Evolutionary conservation across 768 basidiomycete genomes (phyloP), one percentile per base, ranked within the genome.

Genomic region (Rhizopogon salebrosus): DNA sequence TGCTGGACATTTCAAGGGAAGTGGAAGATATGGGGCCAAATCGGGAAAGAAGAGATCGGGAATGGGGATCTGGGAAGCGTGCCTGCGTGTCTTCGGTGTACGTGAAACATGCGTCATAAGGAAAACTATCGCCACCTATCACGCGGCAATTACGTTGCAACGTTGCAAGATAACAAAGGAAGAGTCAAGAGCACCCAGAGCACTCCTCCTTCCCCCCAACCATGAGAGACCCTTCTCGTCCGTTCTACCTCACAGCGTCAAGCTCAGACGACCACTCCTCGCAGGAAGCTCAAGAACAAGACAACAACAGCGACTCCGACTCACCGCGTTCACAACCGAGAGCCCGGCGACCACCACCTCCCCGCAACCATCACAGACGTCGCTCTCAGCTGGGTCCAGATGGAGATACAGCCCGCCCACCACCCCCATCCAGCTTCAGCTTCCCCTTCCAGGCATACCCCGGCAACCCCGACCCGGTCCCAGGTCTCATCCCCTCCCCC

Each of bases 401-500:
- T 34, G 31, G 31, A 3, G 31, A 13, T 1, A 6, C 2, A 6
- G 3, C 27, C 8, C 27, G 8, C 27, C 2, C 27, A 20, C 61
- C 71, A 3, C 77, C 76, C 0, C 78, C 78, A 0, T 76, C 75
- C 0, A 59, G 76, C 1, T 79, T 70, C 54, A 31, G 58, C 14
- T 73, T 59, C 57, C 83, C 83, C 13, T 84, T 83, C 72, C 80
- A 85, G 62, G 76, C 79, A 0, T 77, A 87, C 61, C 73, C 79
- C 0, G 84, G 85, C 14, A 87, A 85, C 63, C 81, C 85, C 8
- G 86, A 86, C 60, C 81, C 84, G 0, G 70, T 77, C 13, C 73
- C 72, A 1, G 59, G 69, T 16, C 62, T 77, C 42, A 73, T 80
- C 66, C 31, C 31, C 35, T 52, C 63, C 14, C 71, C 72, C 13